Evolutionary conservation across 2,329 filamentous ascomycete species (phyloP).

Genomic region (Grosmannia serpens): DNA sequence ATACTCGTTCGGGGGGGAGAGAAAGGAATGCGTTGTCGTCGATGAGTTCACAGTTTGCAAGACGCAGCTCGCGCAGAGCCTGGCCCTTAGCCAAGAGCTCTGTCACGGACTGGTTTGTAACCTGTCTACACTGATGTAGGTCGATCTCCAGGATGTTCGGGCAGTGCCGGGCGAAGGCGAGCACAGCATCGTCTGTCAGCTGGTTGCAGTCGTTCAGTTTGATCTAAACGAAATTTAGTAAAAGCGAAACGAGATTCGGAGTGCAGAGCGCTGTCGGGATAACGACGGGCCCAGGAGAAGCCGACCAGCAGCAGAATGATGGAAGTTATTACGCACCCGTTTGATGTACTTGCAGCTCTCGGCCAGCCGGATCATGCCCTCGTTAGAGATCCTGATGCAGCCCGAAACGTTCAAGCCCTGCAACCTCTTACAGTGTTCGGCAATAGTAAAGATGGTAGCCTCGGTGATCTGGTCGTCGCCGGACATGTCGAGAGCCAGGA

Average conservation of each 20-base stretch:
- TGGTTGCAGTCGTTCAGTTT: slow-evolving; percentile 92
- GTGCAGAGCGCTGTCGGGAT: not conserved
- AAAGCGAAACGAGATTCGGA: not conserved
- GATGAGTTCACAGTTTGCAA: slow-evolving; percentile 75
- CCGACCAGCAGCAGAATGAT: not conserved
- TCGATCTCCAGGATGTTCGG: slow-evolving; percentile 94
- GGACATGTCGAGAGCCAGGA: slow-evolving; percentile 86
- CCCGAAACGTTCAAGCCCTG: slow-evolving; percentile 90
- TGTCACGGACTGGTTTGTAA: slow-evolving; percentile 76
- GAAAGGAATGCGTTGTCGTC: slow-evolving; percentile 80
- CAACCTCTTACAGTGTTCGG: slow-evolving; percentile 69
- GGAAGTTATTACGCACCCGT: slow-evolving; percentile 43
- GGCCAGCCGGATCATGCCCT: slow-evolving; percentile 71
- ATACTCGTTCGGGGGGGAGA: slow-evolving; percentile 56
- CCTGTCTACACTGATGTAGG: slow-evolving; percentile 69
- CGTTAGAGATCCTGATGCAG: slow-evolving; percentile 75
- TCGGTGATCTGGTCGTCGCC: slow-evolving; percentile 77
- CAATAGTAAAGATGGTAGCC: slow-evolving; percentile 63
- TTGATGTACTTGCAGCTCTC: slow-evolving; percentile 79
- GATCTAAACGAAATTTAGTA: slow-evolving; percentile 38
- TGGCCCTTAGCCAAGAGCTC: slow-evolving; percentile 66
- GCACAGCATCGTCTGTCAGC: slow-evolving; percentile 68
- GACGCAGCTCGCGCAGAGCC: slow-evolving; percentile 78
- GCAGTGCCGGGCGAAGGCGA: slow-evolving; percentile 79
- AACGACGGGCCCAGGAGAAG: not conserved